Base-by-base conservation (phyloP, 176 grass and related monocot genomes). In the Phoenix roebelenii region DNA sequence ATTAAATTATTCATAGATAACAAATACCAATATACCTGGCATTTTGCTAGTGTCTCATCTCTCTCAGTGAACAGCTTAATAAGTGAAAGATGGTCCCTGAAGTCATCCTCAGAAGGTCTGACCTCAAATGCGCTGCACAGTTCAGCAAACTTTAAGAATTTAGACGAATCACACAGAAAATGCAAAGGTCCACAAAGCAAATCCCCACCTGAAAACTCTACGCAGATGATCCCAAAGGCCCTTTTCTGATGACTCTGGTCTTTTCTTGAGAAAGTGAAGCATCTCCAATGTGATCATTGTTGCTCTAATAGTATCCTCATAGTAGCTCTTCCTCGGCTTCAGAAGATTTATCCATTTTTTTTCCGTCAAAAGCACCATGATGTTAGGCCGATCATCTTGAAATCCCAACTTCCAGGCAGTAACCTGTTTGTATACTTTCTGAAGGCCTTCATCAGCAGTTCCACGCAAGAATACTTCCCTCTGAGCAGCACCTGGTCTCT, bases 201-300 rank as follows among this genome's bases (percentile, higher is more conserved):
- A 16, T 54, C 15, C 62, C 23, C 74, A 98, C 93, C 78, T 57
- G 3, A 85, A 85, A 72, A 85, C 55, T 74, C 61, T 76, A 52
- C 70, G 63, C n/a, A 98, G 84, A 56, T 83, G 80, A 63, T 29
- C 83, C 87, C 87, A 89, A 25, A 92, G 16, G 55, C 32, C 81
- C 56, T 83, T 98, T 54, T 88, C 81, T 3, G 63, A 24, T 22
- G 83, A 75, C 23, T 80, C 51, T 0, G 87, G 84, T 57, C 78
- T 92, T 74, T 72, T 91, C 44, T 58, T 85, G 12, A 92, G 30
- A 68, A 88, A 92, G 53, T 98, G 87, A 58, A 98, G 77, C 60
- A 85, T 77, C 54, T 76, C 73, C 50, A 64, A 57, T 0, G 72
- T 85, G 48, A 98, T 85, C 60, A 98, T 64, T 39, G 85, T 56